Percentiles rank a stretch among this genome's conserved stretches.
Evolutionary conservation across 169 alveolate genomes (phyloP).

Genomic region (Plasmodium sp.): DNA sequence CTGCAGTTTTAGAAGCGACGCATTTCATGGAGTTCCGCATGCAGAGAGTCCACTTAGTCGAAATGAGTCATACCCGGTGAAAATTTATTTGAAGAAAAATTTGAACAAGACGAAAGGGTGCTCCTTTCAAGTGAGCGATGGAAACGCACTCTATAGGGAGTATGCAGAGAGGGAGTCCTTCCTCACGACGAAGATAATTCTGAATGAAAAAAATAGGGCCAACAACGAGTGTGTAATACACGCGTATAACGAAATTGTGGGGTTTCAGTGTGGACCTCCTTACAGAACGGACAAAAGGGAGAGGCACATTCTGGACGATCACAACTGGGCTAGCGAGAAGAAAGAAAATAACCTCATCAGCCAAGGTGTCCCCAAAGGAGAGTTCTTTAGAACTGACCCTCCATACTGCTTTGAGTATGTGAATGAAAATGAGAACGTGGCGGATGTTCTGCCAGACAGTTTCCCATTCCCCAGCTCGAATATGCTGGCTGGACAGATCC

Average conservation of each 20-base stretch:
- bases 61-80: slow-evolving; percentile 18
- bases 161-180: slow-evolving; percentile 42
- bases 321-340: not conserved
- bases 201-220: slow-evolving; percentile 3
- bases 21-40: not conserved
- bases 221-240: slow-evolving; percentile 13
- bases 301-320: not conserved
- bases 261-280: slow-evolving; percentile 72
- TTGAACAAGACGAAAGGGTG: slow-evolving; percentile 47
- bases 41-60: not conserved
- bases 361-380: not conserved
- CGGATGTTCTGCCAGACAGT: slow-evolving; percentile 6
- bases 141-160: not conserved
- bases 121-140: slow-evolving; percentile 46
- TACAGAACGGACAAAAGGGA: not conserved
- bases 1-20: not conserved
- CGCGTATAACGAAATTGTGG: slow-evolving; percentile 54
- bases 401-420: slow-evolving; percentile 54
- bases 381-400: slow-evolving; percentile 32
- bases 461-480: slow-evolving; percentile 19
- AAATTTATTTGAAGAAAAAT: slow-evolving; percentile 35
- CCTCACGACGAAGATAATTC: slow-evolving; percentile 10
- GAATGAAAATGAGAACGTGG: slow-evolving; percentile 4
- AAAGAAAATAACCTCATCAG: not conserved
- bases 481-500: not conserved